Conservation (phyloP, 108 stramenopile species). For the Stephanodiscus triporus region DNA sequence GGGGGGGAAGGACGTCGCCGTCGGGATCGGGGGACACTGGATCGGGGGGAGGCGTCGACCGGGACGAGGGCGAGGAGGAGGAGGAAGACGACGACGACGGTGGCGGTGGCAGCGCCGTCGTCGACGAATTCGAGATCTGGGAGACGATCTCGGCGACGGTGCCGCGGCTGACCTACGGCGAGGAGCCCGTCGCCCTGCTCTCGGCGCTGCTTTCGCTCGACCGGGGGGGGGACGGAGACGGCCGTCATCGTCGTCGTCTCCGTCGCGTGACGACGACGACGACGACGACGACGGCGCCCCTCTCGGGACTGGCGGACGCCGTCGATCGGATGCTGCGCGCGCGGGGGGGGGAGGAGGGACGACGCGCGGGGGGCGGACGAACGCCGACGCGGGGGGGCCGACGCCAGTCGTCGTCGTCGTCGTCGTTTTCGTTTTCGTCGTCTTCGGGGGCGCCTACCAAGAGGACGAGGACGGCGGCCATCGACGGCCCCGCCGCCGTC, state of each 20-base stretch:
- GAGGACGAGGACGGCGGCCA: too few relatives aligned
- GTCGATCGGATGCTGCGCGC: too few relatives aligned
- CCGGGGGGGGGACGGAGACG: neutral
- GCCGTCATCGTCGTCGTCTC: neutral
- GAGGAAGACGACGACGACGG: conserved; percentile 5
- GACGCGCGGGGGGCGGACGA: too few relatives aligned
- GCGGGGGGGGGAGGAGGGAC: too few relatives aligned
- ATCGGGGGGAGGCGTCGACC: too few relatives aligned
- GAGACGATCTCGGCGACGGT: conserved; percentile 22
- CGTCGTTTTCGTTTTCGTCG: too few relatives aligned
- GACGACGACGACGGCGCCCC: neutral
- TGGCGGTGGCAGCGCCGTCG: neutral
- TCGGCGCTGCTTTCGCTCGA: conserved; percentile 12
- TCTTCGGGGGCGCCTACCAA: too few relatives aligned
- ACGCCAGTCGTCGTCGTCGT: too few relatives aligned
- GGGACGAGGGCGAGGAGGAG: conserved; percentile 3
- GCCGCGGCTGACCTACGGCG: conserved; percentile 33
- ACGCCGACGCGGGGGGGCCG: too few relatives aligned
- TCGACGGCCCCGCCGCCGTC: too few relatives aligned
- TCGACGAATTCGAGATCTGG: conserved; percentile 20
- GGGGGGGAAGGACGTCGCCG: too few relatives aligned
- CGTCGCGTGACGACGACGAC: neutral
- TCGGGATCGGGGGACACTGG: too few relatives aligned
- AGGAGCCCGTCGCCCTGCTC: conserved; percentile 30
- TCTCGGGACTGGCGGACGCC: neutral